Percentiles rank a stretch among this genome's conserved stretches.
These are phyloP conservation scores for Chlorella vulgaris DNA, from an alignment of 139 green algal species.

Conservation along the genomic window DNA sequence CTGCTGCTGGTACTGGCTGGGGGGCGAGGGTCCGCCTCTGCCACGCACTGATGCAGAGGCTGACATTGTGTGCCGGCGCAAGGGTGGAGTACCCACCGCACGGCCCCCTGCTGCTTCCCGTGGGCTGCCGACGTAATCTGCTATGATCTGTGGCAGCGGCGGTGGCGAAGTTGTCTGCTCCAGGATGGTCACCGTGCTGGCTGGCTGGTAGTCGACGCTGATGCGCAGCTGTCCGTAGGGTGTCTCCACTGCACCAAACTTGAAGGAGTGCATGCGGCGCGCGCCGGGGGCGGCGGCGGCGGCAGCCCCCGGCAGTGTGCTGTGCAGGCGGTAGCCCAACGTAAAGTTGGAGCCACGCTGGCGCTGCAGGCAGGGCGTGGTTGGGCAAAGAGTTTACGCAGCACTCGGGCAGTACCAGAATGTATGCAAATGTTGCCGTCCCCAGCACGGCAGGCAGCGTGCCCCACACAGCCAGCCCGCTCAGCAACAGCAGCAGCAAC, in stretches of 20 bases:
- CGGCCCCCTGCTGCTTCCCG: neutral
- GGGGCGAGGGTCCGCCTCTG: neutral
- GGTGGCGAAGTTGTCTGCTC: slow-evolving; percentile 47
- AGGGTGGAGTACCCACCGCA: neutral
- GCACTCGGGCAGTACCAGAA: too few species aligned
- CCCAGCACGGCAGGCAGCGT: too few species aligned
- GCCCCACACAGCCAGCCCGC: too few species aligned
- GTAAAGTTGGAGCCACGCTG: slow-evolving; percentile 34
- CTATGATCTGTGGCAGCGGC: slow-evolving; percentile 51
- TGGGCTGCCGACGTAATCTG: slow-evolving; percentile 43
- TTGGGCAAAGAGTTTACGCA: too few species aligned
- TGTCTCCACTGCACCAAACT: slow-evolving; percentile 69
- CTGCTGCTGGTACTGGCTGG: neutral
- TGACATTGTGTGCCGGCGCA: slow-evolving; percentile 27
- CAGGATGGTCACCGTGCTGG: slow-evolving; percentile 50
- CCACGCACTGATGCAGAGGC: neutral
- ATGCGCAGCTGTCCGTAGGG: slow-evolving; percentile 55
- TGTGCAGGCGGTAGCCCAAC: slow-evolving; percentile 44
- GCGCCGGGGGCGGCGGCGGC: neutral
- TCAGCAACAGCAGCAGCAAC: too few species aligned
- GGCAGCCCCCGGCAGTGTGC: slow-evolving; percentile 26
- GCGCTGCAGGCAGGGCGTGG: slow-evolving; percentile 15
- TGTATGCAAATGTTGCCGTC: too few species aligned
- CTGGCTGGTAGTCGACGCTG: slow-evolving; percentile 60
- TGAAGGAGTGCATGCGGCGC: slow-evolving; percentile 48